Percentiles rank a stretch among this genome's conserved stretches.
Evolutionary conservation across 139 green algal species (phyloP).

Genomic region (Zygnema circumcarinatum): DNA sequence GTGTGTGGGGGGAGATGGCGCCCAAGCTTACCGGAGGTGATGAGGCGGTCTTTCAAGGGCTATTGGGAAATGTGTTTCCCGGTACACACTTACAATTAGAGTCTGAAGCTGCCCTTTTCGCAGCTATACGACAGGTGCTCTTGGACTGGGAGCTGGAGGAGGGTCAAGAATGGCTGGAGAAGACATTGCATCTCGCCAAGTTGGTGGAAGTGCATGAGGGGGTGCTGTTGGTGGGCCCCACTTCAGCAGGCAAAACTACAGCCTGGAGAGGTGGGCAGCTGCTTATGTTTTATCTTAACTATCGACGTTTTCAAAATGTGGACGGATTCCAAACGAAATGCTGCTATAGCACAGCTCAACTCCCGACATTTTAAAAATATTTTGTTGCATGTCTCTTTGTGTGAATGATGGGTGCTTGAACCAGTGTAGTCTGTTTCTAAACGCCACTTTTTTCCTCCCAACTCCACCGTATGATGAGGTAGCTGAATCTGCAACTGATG

Average conservation of each 20-base stretch:
- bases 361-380: no score
- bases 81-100: not conserved
- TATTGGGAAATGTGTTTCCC: conserved; percentile 9
- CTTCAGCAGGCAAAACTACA: conserved; percentile 79
- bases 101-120: not conserved
- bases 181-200: conserved; percentile 83
- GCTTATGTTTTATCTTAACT: conserved; percentile 51
- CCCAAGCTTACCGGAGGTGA: conserved; percentile 68
- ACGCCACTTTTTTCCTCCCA: no score
- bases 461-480: no score
- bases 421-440: no score
- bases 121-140: not conserved
- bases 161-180: conserved; percentile 71
- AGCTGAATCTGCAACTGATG: no score
- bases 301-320: no score
- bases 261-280: conserved; percentile 40
- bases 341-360: no score
- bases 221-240: conserved; percentile 83
- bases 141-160: conserved; percentile 15
- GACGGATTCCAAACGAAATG: no score
- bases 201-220: conserved; percentile 84
- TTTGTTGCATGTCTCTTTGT: no score
- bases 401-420: no score
- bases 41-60: conserved; percentile 55
- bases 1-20: conserved; percentile 62